Percentiles rank a stretch among this genome's conserved stretches.
phyloP scores from a whole-genome alignment of 2,329 filamentous ascomycete species.

The Xylariales sp. region DNA sequence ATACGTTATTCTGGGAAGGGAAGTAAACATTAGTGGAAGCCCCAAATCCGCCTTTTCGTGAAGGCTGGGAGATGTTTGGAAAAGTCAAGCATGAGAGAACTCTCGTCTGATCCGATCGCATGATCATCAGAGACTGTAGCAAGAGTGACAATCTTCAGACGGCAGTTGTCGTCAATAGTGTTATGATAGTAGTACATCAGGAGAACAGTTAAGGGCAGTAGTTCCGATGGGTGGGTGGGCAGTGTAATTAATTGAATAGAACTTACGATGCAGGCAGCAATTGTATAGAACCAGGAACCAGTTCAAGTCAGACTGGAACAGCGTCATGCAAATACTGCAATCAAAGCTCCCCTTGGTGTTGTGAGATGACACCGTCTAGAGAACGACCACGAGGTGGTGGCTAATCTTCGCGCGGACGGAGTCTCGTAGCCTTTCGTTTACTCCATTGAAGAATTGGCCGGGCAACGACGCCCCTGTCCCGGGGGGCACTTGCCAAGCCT shows the following conservation, averaged over 20 bases:
- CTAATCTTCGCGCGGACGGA: background rate
- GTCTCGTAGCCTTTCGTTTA: constrained; percentile 6
- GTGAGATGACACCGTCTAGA: background rate
- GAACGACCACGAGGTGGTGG: too few relatives aligned
- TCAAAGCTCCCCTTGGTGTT: constrained; percentile 1
- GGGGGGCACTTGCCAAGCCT: background rate
- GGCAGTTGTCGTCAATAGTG: too few relatives aligned
- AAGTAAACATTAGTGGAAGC: constrained; percentile 11
- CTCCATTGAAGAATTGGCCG: constrained; percentile 6
- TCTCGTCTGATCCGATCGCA: too few relatives aligned
- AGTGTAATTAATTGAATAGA: too few relatives aligned
- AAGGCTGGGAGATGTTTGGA: too few relatives aligned
- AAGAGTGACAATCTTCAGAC: too few relatives aligned
- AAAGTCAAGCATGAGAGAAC: too few relatives aligned
- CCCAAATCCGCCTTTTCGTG: background rate
- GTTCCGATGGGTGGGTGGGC: too few relatives aligned
- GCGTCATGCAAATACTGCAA: constrained; percentile 2
- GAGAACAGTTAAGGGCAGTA: too few relatives aligned
- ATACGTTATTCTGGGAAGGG: background rate
- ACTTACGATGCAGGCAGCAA: constrained; percentile 2
- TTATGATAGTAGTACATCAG: too few relatives aligned
- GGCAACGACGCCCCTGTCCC: constrained; percentile 4
- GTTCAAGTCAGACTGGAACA: background rate
- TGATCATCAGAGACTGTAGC: too few relatives aligned
- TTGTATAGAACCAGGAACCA: constrained; percentile 1